Evolutionary conservation across 345 rosid species (phyloP).

Genomic region (Salix brachista): DNA sequence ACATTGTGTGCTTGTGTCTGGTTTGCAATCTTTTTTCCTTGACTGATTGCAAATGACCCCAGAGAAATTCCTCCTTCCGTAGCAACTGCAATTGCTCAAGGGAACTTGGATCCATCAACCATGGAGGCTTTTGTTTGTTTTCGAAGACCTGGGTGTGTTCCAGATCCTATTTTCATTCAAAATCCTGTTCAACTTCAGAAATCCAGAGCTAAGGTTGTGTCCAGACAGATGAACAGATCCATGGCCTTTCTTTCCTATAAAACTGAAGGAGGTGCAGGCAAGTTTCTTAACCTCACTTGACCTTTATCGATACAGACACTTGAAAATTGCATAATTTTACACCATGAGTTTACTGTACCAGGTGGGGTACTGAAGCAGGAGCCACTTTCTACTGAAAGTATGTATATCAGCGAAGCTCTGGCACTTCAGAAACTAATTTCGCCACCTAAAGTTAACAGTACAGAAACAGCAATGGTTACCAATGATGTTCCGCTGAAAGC

Average conservation of each 20-base stretch:
- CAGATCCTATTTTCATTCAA: conserved; percentile 9
- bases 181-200: conserved; percentile 24
- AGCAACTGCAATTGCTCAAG: conserved; percentile 73
- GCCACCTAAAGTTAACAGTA: conserved; percentile 21
- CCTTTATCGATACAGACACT: background rate
- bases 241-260: conserved; percentile 26
- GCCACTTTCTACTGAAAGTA: conserved; percentile 29
- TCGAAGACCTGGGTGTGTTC: conserved; percentile 20
- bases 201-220: conserved; percentile 15
- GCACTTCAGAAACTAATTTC: conserved; percentile 43
- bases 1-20: background rate
- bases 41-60: conserved; percentile 17
- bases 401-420: conserved; percentile 40
- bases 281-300: conserved; percentile 9
- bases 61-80: conserved; percentile 72
- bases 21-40: conserved; percentile 20
- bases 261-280: conserved; percentile 28
- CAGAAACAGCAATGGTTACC: conserved; percentile 3
- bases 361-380: conserved; percentile 24
- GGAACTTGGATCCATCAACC: conserved; percentile 56
- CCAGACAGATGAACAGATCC: conserved; percentile 26
- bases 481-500: conserved; percentile 24
- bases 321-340: background rate
- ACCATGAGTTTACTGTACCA: conserved; percentile 5
- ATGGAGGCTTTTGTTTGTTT: conserved; percentile 63